Conservation (phyloP, 1,284 basidiomycete species). For the Mycocalia duriaeana region DNA sequence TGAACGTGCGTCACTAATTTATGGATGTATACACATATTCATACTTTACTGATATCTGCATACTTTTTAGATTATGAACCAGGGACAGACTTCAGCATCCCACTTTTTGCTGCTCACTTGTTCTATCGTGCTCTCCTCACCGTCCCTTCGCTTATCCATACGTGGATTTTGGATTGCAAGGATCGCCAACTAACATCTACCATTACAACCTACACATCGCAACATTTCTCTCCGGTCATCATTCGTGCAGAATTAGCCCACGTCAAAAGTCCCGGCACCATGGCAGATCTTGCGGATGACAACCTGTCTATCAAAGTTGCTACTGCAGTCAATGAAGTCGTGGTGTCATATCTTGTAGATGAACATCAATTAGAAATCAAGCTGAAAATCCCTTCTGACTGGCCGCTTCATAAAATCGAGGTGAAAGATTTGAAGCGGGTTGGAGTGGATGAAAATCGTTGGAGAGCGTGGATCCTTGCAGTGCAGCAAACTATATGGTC, state of each 20-base stretch:
- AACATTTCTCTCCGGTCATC: conserved; percentile 89
- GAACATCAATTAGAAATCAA: conserved; percentile 93
- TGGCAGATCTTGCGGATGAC: conserved; percentile 74
- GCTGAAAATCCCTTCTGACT: conserved; percentile 84
- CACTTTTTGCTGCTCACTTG: conserved; percentile 80
- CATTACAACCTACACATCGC: conserved; percentile 76
- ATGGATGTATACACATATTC: too few species aligned
- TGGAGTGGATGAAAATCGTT: conserved; percentile 86
- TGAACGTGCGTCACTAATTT: conserved; percentile 65
- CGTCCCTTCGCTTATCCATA: conserved; percentile 79
- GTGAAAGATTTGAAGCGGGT: conserved; percentile 82
- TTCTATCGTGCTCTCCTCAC: conserved; percentile 83
- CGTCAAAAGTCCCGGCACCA: conserved; percentile 61
- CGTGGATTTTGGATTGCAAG: conserved; percentile 85
- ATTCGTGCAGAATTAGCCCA: conserved; percentile 80
- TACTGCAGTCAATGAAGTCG: conserved; percentile 67
- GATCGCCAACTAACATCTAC: conserved; percentile 82
- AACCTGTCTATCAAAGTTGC: conserved; percentile 78
- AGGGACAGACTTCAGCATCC: conserved; percentile 51
- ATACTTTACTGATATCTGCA: neutral
- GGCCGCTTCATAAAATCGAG: conserved; percentile 87
- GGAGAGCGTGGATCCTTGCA: conserved; percentile 92
- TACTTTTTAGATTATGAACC: conserved; percentile 53
- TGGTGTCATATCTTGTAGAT: conserved; percentile 83
- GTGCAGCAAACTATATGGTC: conserved; percentile 71